Evolutionary conservation across 208 protist species (phyloP), one percentile per base, ranked within the genome.

Genomic region (Trichomonas tenax): DNA sequence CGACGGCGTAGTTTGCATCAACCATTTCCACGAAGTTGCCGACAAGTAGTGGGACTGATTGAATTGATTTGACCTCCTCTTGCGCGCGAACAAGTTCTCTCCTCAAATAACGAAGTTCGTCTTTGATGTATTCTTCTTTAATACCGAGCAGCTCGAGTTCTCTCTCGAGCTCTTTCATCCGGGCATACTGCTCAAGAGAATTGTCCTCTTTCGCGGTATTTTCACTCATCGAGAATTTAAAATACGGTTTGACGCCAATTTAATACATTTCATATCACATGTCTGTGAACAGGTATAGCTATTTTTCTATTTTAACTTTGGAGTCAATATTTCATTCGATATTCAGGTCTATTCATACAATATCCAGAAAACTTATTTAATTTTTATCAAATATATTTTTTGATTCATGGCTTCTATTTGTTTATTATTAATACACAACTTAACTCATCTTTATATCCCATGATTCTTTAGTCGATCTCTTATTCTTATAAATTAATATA

Each of bases 11-110:
- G 72, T 98, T 97, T 48, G 98, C 96, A 97, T 99, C 99, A 40
- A 99, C 99, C 84, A 99, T 99, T 98, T 99, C 99, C 3, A 99
- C 34, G 72, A 96, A 99, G 99, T 97, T 99, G 48, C 99, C 99
- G 96, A 99, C 99, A 6, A 99, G 97, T 6, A 99, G 98, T 95
- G 99, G 99, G 34, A 99, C 99, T n/a, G 99, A 99, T 97, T 99
- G 98, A 97, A 99, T 99, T 63, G 99, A 98, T 97, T 99, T 99
- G 63, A 99, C 98, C 97, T 99, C 98, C 96, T 99, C 98, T 97
- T 99, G 97, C 17, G 98, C 98, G 82, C 98, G 97, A 84, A 98
- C 95, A 15, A 98, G 97, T 97, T 99, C 98, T 45, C 98, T 96
- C 95, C 98, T 98, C 36, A 99, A 96, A 96, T 98, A 98, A 86